Percentiles rank a stretch among this genome's conserved stretches.
phyloP scores from a whole-genome alignment of 306 rosid species.

The Sophora flavescens region DNA sequence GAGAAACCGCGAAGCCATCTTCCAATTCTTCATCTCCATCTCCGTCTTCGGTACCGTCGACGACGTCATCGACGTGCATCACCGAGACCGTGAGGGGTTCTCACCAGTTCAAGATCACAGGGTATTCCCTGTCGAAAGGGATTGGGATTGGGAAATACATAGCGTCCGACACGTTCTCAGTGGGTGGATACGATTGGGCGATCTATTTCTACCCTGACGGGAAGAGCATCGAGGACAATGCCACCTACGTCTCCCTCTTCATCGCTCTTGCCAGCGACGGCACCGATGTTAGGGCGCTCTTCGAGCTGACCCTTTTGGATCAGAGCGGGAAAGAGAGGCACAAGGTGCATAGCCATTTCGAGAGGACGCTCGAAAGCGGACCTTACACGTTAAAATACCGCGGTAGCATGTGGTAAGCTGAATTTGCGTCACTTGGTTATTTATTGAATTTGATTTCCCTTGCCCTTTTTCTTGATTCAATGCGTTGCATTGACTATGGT shows the following conservation, averaged over 20 bases:
- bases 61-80: slow-evolving; percentile 70
- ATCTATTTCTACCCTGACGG: slow-evolving; percentile 92
- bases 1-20: slow-evolving; percentile 67
- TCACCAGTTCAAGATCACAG: slow-evolving; percentile 84
- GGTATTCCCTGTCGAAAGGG: slow-evolving; percentile 76
- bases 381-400: slow-evolving; percentile 91
- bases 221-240: slow-evolving; percentile 88
- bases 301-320: slow-evolving; percentile 88
- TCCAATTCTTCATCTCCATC: slow-evolving; percentile 52
- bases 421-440: too few species aligned
- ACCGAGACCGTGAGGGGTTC: slow-evolving; percentile 81
- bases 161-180: slow-evolving; percentile 76
- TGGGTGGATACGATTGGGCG: slow-evolving; percentile 94
- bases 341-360: slow-evolving; percentile 93
- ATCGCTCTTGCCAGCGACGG: slow-evolving; percentile 94
- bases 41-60: slow-evolving; percentile 53
- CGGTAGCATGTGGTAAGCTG: slow-evolving; percentile 90
- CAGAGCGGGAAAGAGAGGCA: slow-evolving; percentile 95
- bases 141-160: slow-evolving; percentile 83
- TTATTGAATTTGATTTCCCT: not conserved
- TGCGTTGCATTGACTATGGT: not conserved
- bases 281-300: slow-evolving; percentile 85
- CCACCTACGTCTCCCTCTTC: slow-evolving; percentile 77
- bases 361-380: slow-evolving; percentile 84
- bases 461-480: not conserved